phyloP scores from a whole-genome alignment of 805 yeast species.

The Kazachstania psychrophila region DNA sequence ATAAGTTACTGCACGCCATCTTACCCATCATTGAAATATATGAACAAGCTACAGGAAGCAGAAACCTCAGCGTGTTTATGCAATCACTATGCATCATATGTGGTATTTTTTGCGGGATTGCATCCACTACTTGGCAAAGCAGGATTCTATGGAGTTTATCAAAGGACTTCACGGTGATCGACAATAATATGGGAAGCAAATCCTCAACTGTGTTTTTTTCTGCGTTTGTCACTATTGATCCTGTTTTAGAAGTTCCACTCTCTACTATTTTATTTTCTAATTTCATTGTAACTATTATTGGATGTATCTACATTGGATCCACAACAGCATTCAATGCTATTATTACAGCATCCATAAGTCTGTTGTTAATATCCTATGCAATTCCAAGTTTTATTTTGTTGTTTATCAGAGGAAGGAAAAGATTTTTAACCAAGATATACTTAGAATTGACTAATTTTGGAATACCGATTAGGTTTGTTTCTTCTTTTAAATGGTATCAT shows the following conservation, averaged over 20 bases:
- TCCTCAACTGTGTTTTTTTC: constrained; percentile 9
- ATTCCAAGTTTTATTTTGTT: constrained; percentile 33
- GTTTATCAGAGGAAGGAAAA: constrained; percentile 34
- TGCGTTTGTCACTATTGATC: no score
- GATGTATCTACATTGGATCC: constrained; percentile 57
- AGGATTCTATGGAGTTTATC: constrained; percentile 61
- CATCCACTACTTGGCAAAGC: constrained; percentile 61
- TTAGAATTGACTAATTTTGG: constrained; percentile 3
- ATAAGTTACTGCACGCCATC: constrained; percentile 37
- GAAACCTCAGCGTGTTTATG: constrained; percentile 46
- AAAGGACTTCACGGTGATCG: constrained; percentile 53
- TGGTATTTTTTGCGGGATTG: constrained; percentile 49
- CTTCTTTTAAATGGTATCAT: constrained; percentile 1
- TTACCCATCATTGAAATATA: constrained; percentile 57
- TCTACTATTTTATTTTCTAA: constrained; percentile 51
- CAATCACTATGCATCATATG: constrained; percentile 42
- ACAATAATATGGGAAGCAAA: constrained; percentile 30
- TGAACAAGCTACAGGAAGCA: constrained; percentile 45
- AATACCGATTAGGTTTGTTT: not conserved
- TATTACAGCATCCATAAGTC: constrained; percentile 51
- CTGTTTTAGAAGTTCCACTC: constrained; percentile 44
- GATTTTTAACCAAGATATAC: constrained; percentile 6
- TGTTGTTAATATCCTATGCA: constrained; percentile 47
- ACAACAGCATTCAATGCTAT: constrained; percentile 59
- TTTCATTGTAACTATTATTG: constrained; percentile 43